phyloP scores from a whole-genome alignment of 305 asterid species.

The Salvia sclarea region DNA sequence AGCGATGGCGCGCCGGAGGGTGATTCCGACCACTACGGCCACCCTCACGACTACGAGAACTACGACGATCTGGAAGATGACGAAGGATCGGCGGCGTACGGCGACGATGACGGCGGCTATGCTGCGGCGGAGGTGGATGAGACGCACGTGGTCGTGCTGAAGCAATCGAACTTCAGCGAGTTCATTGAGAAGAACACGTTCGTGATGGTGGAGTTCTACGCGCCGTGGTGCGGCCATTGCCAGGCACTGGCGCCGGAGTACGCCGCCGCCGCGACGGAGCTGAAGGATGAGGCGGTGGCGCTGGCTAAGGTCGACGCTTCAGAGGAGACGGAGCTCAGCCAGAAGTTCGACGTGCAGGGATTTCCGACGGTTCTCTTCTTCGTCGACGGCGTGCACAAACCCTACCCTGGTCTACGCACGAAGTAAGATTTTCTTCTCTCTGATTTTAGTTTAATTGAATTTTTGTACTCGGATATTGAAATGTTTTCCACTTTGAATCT shows the following conservation, averaged over 20 bases:
- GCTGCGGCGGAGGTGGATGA: slow-evolving; percentile 63
- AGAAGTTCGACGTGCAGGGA: slow-evolving; percentile 79
- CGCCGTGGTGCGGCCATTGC: slow-evolving; percentile 97
- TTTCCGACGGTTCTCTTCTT: slow-evolving; percentile 75
- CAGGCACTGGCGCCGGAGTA: slow-evolving; percentile 88
- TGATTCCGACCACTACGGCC: slow-evolving; percentile 31
- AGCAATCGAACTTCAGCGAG: slow-evolving; percentile 72
- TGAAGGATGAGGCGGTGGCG: slow-evolving; percentile 63
- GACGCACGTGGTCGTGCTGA: slow-evolving; percentile 69
- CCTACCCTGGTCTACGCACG: slow-evolving; percentile 68
- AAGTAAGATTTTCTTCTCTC: slow-evolving; percentile 49
- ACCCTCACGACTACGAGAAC: slow-evolving; percentile 63
- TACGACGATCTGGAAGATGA: slow-evolving; percentile 70
- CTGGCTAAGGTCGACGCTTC: slow-evolving; percentile 83
- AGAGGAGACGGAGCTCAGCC: slow-evolving; percentile 78
- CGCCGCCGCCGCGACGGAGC: slow-evolving; percentile 78
- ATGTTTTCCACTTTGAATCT: neutral
- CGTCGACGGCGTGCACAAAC: slow-evolving; percentile 74
- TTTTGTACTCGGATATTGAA: neutral
- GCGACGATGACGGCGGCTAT: slow-evolving; percentile 43
- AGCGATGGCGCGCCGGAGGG: slow-evolving; percentile 32
- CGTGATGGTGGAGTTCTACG: slow-evolving; percentile 93
- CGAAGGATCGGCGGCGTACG: slow-evolving; percentile 41
- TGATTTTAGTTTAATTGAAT: neutral
- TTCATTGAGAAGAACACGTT: slow-evolving; percentile 60